Base-by-base conservation (phyloP, 2,329 filamentous ascomycete species). In the Diaporthe amygdali region DNA sequence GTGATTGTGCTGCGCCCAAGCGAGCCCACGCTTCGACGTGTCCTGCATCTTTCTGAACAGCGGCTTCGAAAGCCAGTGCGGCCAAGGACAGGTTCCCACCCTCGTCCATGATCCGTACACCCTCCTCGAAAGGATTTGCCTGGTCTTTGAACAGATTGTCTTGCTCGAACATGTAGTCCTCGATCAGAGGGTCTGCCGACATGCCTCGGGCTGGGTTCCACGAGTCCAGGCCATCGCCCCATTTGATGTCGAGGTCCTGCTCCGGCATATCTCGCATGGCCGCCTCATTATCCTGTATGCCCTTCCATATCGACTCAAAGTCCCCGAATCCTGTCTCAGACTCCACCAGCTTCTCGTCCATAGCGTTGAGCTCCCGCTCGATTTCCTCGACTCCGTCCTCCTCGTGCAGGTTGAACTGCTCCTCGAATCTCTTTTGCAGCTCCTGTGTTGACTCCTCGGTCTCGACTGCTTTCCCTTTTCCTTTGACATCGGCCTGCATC, bases 1-100 rank as follows among this genome's bases (percentile, higher is more conserved):
- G 96, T 25, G 96, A 96, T 83, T 99, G 96, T 22, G 95, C 94
- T 68, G 93, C 92, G 67, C 96, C 96, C 39, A 99, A 89, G 77
- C 95, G 92, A 12, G 95, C 94, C 96, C 96, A 99, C 3, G 96
- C 96, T 68, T 97, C 93, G 46, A 96, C 91, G 80, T 98, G 96
- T 68, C 92, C 87, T 0, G 94, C 90, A 73, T 97, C 91, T 83
- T 96, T 95, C 81, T 98, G 95, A 6, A 96, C 94, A 2, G 96
- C 96, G 22, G 96, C 95, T 83, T 99, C 96, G 76, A 99, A 99
- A 0, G 96, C 96, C 61, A 99, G 86, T 0, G 96, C 95, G 8
- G 96, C 96, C 25, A 99, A 86, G 0, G 95, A 98, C 10, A 99
- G 88, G 80, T 98, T 99, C 15, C 96, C 96, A 55, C 96, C 95